Evolutionary conservation across 2,329 filamentous ascomycete genomes (phyloP), one percentile per base, ranked within the genome.

Genomic region (Onygena corvina): DNA sequence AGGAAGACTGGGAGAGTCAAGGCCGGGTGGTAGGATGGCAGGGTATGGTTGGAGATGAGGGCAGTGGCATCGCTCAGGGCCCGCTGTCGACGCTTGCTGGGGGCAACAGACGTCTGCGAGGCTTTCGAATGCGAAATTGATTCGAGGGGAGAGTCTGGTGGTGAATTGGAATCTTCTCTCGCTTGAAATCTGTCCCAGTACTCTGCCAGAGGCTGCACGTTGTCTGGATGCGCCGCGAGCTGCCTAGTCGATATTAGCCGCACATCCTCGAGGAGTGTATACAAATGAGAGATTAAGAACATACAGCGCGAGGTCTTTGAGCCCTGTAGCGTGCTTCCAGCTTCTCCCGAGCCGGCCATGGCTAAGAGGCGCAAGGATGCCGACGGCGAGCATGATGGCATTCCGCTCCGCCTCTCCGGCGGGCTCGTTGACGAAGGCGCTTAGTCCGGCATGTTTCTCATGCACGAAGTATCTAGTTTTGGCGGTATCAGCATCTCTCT

Each of bases 401-500:
- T 94, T 86, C 52, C 92, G 83, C 47, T 86, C 79, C 47, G 79
- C 80, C 57, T 86, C 84, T 11, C 83, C 80, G 45, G 86, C 88
- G 2, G 84, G 83, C 55, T 77, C 78, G 64, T 94, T 94, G 63
- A 92, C 74, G 64, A 95, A 98, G 23, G 89, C 88, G 69, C 88
- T 94, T 58, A 96, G 75, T 23, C 92, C 92, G 3, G 88, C 89
- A 69, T 88, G 83, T 40, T 79, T 74, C 44, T 78, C 82, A 61
- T 96, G 88, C 36, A 94, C 81, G 65, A 96, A 98, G 71, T 96
- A 98, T 60, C 88, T 86, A 58, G n/a, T 11, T n/a, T n/a, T n/a
- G n/a, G n/a, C 8, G 25, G 12, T 31, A 33, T 42, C 3, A 14
- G 12, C n/a, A 49, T 21, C 27, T n/a, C 14, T 27, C 4, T 20